Conservation (phyloP, 345 rosid genomes). For the Moringa oleifera region DNA sequence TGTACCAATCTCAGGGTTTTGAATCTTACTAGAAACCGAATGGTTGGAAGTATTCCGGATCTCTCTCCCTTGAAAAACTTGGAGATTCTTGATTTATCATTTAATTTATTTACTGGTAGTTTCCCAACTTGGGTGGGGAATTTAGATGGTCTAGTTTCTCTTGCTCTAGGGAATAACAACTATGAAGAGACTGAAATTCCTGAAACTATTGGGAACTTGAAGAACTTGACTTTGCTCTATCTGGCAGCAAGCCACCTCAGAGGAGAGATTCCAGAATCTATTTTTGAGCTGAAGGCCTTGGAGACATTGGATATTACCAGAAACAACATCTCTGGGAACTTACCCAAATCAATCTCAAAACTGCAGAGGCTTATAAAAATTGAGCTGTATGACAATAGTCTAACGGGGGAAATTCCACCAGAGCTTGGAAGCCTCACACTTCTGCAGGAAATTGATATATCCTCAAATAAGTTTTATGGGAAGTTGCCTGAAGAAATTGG, state of each 20-base stretch:
- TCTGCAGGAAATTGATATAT: slow-evolving; percentile 61
- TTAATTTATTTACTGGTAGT: slow-evolving; percentile 47
- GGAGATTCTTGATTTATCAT: slow-evolving; percentile 47
- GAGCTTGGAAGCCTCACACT: slow-evolving; percentile 47
- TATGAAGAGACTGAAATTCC: slow-evolving; percentile 56
- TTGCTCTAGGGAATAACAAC: slow-evolving; percentile 43
- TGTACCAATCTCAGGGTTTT: slow-evolving; percentile 49
- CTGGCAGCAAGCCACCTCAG: slow-evolving; percentile 33
- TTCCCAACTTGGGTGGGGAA: slow-evolving; percentile 69
- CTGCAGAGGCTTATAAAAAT: slow-evolving; percentile 50
- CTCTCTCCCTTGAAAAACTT: slow-evolving; percentile 45
- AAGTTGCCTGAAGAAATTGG: slow-evolving; percentile 52
- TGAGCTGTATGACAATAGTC: slow-evolving; percentile 47
- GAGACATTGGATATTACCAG: slow-evolving; percentile 49
- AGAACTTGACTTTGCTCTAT: slow-evolving; percentile 54
- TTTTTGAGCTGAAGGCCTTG: slow-evolving; percentile 39
- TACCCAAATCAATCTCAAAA: slow-evolving; percentile 51
- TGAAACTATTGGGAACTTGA: slow-evolving; percentile 49
- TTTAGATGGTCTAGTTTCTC: slow-evolving; percentile 36
- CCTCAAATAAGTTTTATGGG: slow-evolving; percentile 48
- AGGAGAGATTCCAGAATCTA: slow-evolving; percentile 61
- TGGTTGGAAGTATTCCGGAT: slow-evolving; percentile 60
- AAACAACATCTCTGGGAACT: slow-evolving; percentile 49
- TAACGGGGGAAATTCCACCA: slow-evolving; percentile 61
- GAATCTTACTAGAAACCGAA: slow-evolving; percentile 47